Conservation (phyloP, 805 yeast genomes). For the Allodekkera sacchari region DNA sequence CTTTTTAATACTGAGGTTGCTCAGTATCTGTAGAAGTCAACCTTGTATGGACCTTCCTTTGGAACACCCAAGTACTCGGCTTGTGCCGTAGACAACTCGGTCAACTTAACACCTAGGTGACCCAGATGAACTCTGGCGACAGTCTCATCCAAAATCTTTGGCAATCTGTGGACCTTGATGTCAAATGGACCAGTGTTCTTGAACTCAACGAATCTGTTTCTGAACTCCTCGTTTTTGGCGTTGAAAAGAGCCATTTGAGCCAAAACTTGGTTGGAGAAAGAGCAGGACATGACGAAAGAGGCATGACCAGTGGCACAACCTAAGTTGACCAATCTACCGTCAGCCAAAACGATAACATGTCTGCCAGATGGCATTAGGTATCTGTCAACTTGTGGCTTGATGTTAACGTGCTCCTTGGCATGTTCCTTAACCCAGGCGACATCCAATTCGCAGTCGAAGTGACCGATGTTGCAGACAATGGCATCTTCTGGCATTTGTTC, state of each 20-base stretch:
- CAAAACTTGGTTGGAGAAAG: conserved; percentile 98
- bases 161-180: conserved; percentile 78
- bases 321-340: conserved; percentile 98
- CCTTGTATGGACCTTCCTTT: conserved; percentile 92
- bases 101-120: conserved; percentile 86
- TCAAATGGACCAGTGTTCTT: conserved; percentile 86
- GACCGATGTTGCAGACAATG: conserved; percentile 99
- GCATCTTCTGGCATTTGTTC: conserved; percentile 97
- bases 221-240: conserved; percentile 74
- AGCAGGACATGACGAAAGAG: conserved; percentile 98
- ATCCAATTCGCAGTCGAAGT: conserved; percentile 97
- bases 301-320: conserved; percentile 99
- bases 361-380: conserved; percentile 81
- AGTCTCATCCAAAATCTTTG: conserved; percentile 97
- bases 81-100: conserved; percentile 70
- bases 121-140: conserved; percentile 95
- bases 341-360: conserved; percentile 93
- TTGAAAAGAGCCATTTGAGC: conserved; percentile 98
- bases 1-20: conserved; percentile 2
- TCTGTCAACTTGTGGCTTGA: conserved; percentile 99
- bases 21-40: conserved; percentile 97
- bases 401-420: conserved; percentile 90
- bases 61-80: conserved; percentile 93
- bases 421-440: conserved; percentile 97
- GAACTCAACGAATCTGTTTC: conserved; percentile 77